Percentiles rank a stretch among this genome's conserved stretches.
Conservation (phyloP, 2,329 filamentous ascomycete genomes). For the Claviceps pazoutovae region DNA sequence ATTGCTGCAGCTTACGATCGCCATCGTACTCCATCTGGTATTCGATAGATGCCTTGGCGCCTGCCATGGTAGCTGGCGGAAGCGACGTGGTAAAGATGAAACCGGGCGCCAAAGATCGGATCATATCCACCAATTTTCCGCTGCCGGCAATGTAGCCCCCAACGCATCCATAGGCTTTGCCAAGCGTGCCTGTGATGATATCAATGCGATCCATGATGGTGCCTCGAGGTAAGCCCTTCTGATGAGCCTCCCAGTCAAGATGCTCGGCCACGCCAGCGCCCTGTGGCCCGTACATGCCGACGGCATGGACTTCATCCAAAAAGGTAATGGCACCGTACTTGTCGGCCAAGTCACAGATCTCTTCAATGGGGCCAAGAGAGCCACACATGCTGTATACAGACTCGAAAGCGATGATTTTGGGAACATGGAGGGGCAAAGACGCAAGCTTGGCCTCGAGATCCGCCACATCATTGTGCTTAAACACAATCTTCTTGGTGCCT, state of each 20-base stretch:
- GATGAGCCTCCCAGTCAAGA: conserved; percentile 81
- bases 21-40: conserved; percentile 79
- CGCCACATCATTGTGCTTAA: conserved; percentile 93
- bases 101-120: conserved; percentile 86
- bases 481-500: conserved; percentile 91
- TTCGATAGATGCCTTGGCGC: conserved; percentile 79
- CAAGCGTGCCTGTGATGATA: conserved; percentile 93
- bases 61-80: conserved; percentile 92
- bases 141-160: conserved; percentile 95
- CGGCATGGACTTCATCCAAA: conserved; percentile 94
- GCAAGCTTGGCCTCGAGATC: conserved; percentile 89
- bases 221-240: conserved; percentile 57
- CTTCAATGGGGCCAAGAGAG: conserved; percentile 87
- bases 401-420: conserved; percentile 98
- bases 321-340: conserved; percentile 98
- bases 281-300: conserved; percentile 96
- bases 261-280: conserved; percentile 96
- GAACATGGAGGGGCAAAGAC: conserved; percentile 66
- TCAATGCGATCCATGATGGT: conserved; percentile 93
- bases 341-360: conserved; percentile 89
- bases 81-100: conserved; percentile 99
- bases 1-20: conserved; percentile 82
- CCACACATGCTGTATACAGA: conserved; percentile 99
- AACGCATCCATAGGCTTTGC: conserved; percentile 95
- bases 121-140: conserved; percentile 72